These are phyloP conservation scores for Oryza brachyantha DNA, from an alignment of 176 grass and related monocot species.

Conservation along the genomic window DNA sequence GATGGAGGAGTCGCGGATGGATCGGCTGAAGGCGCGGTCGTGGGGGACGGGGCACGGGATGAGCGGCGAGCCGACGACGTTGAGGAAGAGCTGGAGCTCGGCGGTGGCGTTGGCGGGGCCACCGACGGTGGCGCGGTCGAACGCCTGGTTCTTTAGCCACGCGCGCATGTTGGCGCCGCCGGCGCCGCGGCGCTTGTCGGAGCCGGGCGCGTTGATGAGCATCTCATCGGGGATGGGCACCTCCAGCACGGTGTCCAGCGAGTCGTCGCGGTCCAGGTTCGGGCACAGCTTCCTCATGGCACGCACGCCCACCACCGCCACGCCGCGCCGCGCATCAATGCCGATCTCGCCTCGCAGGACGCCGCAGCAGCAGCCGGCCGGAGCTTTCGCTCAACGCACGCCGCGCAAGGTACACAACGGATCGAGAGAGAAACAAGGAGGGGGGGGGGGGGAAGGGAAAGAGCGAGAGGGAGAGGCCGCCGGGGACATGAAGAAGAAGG, in stretches of 20 bases:
- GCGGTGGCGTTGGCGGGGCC: slow-evolving; percentile 37
- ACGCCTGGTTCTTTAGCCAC: slow-evolving; percentile 90
- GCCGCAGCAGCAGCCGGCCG: too few relatives aligned
- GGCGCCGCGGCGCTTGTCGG: slow-evolving; percentile 51
- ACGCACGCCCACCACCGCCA: slow-evolving; percentile 1
- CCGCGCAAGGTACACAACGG: background rate
- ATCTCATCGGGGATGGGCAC: slow-evolving; percentile 97
- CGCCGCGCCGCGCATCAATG: slow-evolving; percentile 18
- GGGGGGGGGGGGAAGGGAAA: background rate
- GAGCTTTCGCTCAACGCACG: background rate
- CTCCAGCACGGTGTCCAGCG: slow-evolving; percentile 93
- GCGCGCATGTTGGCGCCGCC: slow-evolving; percentile 64
- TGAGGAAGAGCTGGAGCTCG: slow-evolving; percentile 89
- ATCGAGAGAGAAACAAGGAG: background rate
- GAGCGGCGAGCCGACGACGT: slow-evolving; percentile 89
- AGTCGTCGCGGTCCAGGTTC: slow-evolving; percentile 78
- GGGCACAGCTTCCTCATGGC: slow-evolving; percentile 94
- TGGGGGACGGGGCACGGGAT: slow-evolving; percentile 78
- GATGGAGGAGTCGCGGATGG: slow-evolving; percentile 86
- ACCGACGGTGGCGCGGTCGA: slow-evolving; percentile 64
- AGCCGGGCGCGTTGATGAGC: slow-evolving; percentile 45
- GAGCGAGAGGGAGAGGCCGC: slow-evolving; percentile 23
- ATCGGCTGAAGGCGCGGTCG: slow-evolving; percentile 80
- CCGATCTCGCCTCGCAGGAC: background rate
- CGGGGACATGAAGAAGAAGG: slow-evolving; percentile 27